These are phyloP conservation scores for Berkeleyomyces basicola DNA, from an alignment of 2,329 filamentous ascomycete species.

Conservation along the genomic window DNA sequence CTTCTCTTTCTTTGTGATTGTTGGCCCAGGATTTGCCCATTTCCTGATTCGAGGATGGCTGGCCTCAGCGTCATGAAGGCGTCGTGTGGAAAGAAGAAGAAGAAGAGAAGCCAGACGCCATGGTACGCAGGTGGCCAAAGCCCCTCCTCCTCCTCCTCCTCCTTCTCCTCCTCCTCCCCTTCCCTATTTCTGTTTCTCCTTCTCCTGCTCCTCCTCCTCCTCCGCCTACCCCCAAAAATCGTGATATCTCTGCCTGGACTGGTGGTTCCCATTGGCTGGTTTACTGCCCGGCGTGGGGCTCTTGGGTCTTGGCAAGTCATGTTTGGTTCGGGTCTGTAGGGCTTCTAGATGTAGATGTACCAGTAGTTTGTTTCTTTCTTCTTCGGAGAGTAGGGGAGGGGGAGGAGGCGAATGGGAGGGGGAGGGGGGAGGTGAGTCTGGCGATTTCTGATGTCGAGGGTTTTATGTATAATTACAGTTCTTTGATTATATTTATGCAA, in stretches of 20 bases:
- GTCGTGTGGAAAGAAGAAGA: not conserved
- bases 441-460: too few species aligned
- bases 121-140: not conserved
- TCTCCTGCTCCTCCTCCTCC: not conserved
- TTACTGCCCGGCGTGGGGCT: not conserved
- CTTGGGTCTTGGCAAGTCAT: not conserved
- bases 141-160: not conserved
- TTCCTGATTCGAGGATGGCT: not conserved
- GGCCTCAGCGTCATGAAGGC: not conserved
- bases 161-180: not conserved
- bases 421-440: too few species aligned
- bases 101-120: not conserved
- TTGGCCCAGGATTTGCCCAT: not conserved
- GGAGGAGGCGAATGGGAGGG: too few species aligned
- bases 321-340: not conserved
- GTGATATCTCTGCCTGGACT: not conserved
- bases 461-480: too few species aligned
- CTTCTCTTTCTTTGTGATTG: not conserved
- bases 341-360: not conserved
- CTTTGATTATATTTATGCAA: too few species aligned
- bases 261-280: not conserved
- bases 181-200: not conserved
- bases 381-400: too few species aligned
- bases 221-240: not conserved
- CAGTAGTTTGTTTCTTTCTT: not conserved